These are phyloP conservation scores for Penicillium palitans DNA, from an alignment of 2,329 filamentous ascomycete genomes.

Conservation along the genomic window DNA sequence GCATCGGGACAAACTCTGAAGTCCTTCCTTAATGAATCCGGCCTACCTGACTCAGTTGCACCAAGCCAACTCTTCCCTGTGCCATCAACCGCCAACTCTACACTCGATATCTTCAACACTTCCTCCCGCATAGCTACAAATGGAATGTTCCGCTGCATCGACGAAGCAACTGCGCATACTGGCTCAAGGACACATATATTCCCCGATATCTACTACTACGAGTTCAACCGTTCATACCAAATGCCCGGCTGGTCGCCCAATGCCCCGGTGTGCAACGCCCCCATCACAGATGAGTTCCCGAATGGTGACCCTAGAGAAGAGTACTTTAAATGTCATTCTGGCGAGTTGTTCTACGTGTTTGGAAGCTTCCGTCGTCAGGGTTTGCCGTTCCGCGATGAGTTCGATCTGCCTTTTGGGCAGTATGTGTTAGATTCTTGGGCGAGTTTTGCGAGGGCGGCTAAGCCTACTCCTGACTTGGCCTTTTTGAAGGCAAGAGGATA, in stretches of 20 bases:
- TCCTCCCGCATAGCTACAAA: slow-evolving; percentile 58
- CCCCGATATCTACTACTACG: slow-evolving; percentile 57
- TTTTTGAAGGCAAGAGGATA: slow-evolving; percentile 23
- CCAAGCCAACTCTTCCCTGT: slow-evolving; percentile 38
- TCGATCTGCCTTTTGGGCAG: slow-evolving; percentile 25
- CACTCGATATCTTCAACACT: slow-evolving; percentile 58
- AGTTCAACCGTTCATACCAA: slow-evolving; percentile 55
- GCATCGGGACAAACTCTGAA: slow-evolving; percentile 46
- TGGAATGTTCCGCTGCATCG: slow-evolving; percentile 60
- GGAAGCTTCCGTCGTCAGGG: slow-evolving; percentile 45
- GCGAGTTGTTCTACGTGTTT: slow-evolving; percentile 57
- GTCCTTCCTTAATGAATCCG: slow-evolving; percentile 45
- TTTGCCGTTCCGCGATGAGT: slow-evolving; percentile 21
- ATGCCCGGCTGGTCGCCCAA: slow-evolving; percentile 58
- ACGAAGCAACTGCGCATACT: slow-evolving; percentile 59
- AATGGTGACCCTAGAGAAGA: slow-evolving; percentile 53
- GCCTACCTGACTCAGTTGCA: slow-evolving; percentile 13
- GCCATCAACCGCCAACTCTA: slow-evolving; percentile 51
- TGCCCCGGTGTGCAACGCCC: slow-evolving; percentile 48
- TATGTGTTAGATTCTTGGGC: slow-evolving; percentile 28
- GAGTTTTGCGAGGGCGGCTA: slow-evolving; percentile 22
- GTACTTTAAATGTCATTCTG: slow-evolving; percentile 57
- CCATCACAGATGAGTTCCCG: slow-evolving; percentile 38
- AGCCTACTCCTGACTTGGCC: slow-evolving; percentile 18
- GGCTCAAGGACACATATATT: slow-evolving; percentile 50